Conservation (phyloP, 768 basidiomycete genomes). For the Pleurotus djamor region DNA sequence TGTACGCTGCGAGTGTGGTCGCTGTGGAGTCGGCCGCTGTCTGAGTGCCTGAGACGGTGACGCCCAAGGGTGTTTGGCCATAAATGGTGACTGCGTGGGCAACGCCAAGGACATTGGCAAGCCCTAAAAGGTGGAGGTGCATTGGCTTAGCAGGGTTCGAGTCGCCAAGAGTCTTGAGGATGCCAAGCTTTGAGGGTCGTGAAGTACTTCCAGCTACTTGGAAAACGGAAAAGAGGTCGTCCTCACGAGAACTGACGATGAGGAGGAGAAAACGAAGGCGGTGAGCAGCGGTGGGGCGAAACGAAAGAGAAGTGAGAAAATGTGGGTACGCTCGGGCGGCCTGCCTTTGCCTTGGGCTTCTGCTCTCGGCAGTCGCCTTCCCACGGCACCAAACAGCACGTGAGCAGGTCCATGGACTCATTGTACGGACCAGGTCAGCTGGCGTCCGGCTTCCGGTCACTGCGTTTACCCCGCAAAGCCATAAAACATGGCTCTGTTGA, state of each 20-base stretch:
- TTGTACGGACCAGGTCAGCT: too few species aligned
- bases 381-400: neutral
- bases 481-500: neutral
- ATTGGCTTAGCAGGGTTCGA: neutral
- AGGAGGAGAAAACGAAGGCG: neutral
- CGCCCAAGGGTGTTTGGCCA: conserved; percentile 22
- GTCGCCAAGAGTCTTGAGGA: conserved; percentile 7
- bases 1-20: conserved; percentile 55
- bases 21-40: conserved; percentile 31
- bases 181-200: conserved; percentile 5
- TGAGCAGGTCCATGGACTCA: neutral
- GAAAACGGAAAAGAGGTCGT: neutral
- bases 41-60: conserved; percentile 14
- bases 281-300: neutral
- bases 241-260: neutral
- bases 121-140: conserved; percentile 3
- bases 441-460: neutral
- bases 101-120: conserved; percentile 8
- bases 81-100: conserved; percentile 30
- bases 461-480: neutral
- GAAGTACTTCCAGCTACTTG: conserved; percentile 1
- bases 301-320: neutral
- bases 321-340: too few species aligned
- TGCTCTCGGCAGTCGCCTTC: neutral
- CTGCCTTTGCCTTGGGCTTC: neutral